Conservation (phyloP, 1,139 yeast genomes). For the Blastobotrys illinoisensis region DNA sequence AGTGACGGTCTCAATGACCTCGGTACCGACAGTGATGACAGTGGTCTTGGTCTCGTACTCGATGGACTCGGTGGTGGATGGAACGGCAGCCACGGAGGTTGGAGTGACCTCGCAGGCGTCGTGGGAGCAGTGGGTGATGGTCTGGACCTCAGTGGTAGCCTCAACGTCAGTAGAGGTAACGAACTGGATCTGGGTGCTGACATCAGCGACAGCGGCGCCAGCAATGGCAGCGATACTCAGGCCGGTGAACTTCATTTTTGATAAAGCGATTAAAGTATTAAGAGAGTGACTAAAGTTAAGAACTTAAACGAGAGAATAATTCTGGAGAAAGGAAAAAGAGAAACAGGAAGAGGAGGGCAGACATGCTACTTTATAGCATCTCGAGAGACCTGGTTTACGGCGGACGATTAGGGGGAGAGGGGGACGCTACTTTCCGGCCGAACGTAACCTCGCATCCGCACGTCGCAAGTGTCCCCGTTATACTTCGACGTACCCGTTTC, state of each 20-base stretch:
- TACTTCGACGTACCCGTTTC: neutral
- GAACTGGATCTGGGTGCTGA: constrained; percentile 8
- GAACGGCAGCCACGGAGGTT: constrained; percentile 9
- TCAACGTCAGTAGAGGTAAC: constrained; percentile 8
- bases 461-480: neutral
- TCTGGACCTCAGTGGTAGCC: constrained; percentile 8
- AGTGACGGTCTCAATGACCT: constrained; percentile 17
- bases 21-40: constrained; percentile 13
- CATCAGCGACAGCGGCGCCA: constrained; percentile 11
- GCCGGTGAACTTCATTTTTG: constrained; percentile 13
- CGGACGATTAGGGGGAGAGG: neutral
- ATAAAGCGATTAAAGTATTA: neutral
- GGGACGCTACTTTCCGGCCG: neutral
- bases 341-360: neutral
- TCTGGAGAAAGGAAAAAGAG: constrained; percentile 1
- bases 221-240: constrained; percentile 12
- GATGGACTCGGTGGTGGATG: constrained; percentile 8
- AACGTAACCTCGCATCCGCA: neutral
- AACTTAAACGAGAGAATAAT: constrained; percentile 3
- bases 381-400: neutral
- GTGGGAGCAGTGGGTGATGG: constrained; percentile 10
- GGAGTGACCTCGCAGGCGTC: constrained; percentile 10
- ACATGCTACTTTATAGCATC: neutral
- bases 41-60: constrained; percentile 15
- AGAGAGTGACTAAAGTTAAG: constrained; percentile 10